Evolutionary conservation across 2,329 filamentous ascomycete genomes (phyloP).

Genomic region (Fusarium nelsonii): DNA sequence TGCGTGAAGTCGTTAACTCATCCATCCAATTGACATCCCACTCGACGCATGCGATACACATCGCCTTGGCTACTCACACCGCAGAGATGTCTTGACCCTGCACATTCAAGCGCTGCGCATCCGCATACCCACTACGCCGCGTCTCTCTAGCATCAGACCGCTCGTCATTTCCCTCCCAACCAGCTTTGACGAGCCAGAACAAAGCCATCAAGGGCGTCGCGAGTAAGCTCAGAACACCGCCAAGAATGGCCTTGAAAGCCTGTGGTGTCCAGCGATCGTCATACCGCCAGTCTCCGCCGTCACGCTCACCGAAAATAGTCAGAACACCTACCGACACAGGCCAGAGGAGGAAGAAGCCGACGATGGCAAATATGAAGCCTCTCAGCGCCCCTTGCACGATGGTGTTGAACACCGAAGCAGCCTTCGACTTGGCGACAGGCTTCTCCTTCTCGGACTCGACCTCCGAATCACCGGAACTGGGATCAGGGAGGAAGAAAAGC

Average conservation of each 20-base stretch:
- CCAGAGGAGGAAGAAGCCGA: conserved; percentile 60
- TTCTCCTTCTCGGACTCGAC: not conserved
- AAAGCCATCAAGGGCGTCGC: conserved; percentile 62
- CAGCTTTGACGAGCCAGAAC: conserved; percentile 65
- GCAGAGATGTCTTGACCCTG: not conserved
- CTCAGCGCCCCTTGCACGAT: conserved; percentile 50
- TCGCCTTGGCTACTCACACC: not conserved
- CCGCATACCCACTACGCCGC: conserved; percentile 7
- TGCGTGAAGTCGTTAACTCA: conserved; percentile 2
- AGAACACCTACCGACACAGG: conserved; percentile 59
- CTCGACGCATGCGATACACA: not conserved
- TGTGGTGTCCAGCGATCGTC: conserved; percentile 59
- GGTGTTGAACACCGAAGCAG: not conserved
- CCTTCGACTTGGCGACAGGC: conserved; percentile 1
- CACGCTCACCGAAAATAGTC: conserved; percentile 52
- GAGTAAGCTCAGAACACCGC: conserved; percentile 60
- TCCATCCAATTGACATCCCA: not conserved
- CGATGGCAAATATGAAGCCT: conserved; percentile 49
- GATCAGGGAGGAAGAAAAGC: conserved; percentile 47
- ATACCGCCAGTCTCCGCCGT: conserved; percentile 60
- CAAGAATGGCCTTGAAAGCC: conserved; percentile 64
- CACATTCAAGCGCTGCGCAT: conserved; percentile 1
- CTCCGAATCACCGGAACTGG: not conserved
- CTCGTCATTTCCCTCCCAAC: conserved; percentile 53
- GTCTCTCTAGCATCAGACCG: conserved; percentile 18